Conservation (phyloP, 2,329 filamentous ascomycete species). For the Cladosporium sp. region DNA sequence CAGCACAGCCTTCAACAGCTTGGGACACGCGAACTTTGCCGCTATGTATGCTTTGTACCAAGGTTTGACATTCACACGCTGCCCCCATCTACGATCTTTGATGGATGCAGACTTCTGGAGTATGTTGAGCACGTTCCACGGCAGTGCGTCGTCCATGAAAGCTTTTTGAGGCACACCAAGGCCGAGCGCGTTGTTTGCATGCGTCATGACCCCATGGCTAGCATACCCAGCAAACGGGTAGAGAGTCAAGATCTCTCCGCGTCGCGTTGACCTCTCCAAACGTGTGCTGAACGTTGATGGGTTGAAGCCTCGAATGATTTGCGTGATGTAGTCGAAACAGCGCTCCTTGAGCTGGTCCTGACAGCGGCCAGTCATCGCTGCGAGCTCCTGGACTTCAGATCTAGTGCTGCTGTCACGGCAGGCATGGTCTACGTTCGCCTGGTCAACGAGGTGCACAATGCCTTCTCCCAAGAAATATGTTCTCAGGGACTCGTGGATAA, state of each 20-base stretch:
- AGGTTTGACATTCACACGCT: no score
- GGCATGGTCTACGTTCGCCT: background rate
- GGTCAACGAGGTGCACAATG: background rate
- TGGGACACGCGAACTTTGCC: background rate
- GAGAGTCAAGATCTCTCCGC: background rate
- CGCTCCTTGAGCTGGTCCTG: background rate
- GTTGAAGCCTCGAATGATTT: background rate
- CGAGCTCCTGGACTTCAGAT: background rate
- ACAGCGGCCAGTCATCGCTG: background rate
- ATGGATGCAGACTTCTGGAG: no score
- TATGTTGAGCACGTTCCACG: background rate
- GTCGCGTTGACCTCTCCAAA: background rate
- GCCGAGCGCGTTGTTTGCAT: background rate
- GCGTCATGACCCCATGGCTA: background rate
- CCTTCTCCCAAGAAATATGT: background rate
- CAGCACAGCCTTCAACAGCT: background rate
- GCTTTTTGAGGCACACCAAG: background rate
- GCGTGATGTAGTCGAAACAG: background rate
- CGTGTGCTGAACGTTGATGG: background rate
- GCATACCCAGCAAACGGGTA: background rate
- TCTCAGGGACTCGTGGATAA: background rate
- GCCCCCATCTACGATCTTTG: no score
- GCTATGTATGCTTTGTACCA: background rate
- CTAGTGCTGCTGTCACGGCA: background rate
- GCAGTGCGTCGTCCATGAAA: background rate